Evolutionary conservation across 176 grass and related monocot genomes (phyloP).

Genomic region (Oryza australiensis): DNA sequence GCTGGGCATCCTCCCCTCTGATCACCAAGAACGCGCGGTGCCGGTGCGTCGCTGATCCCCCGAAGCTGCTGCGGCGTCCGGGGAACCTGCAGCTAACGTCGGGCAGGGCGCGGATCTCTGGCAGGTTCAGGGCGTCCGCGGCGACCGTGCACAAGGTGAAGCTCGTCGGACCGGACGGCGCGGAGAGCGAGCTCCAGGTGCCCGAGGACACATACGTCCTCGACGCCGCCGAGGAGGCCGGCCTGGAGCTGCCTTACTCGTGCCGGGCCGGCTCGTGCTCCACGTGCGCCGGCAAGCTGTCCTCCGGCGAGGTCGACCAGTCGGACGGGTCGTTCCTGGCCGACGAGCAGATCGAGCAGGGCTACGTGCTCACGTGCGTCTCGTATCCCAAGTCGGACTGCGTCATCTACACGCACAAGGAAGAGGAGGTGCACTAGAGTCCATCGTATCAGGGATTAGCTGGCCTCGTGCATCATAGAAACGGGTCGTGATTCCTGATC

Average conservation of each 20-base stretch:
- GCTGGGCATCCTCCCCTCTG: not conserved
- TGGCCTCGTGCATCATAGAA: too few species aligned
- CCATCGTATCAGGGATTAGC: not conserved
- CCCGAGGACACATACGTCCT: conserved; percentile 72
- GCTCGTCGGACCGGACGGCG: conserved; percentile 53
- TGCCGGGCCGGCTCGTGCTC: conserved; percentile 75
- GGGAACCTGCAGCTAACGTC: not conserved
- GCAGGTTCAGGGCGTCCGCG: conserved; percentile 36
- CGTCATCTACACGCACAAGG: conserved; percentile 79
- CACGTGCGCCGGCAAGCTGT: conserved; percentile 59
- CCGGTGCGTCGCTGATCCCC: not conserved
- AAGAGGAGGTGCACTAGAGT: conserved; percentile 51
- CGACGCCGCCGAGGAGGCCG: conserved; percentile 61
- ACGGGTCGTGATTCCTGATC: not conserved
- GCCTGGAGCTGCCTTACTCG: conserved; percentile 81
- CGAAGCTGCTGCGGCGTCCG: not conserved
- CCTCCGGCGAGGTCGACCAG: conserved; percentile 72
- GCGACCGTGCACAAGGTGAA: conserved; percentile 65
- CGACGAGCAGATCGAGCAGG: conserved; percentile 51
- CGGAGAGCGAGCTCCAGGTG: conserved; percentile 68
- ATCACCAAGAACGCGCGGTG: not conserved
- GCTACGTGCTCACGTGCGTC: conserved; percentile 74
- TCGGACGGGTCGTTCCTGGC: conserved; percentile 83
- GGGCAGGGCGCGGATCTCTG: not conserved
- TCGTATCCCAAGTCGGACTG: conserved; percentile 59